Evolutionary conservation across 208 protist genomes (phyloP), one percentile per base, ranked within the genome.

Genomic region (Wallacemonas sp.): DNA sequence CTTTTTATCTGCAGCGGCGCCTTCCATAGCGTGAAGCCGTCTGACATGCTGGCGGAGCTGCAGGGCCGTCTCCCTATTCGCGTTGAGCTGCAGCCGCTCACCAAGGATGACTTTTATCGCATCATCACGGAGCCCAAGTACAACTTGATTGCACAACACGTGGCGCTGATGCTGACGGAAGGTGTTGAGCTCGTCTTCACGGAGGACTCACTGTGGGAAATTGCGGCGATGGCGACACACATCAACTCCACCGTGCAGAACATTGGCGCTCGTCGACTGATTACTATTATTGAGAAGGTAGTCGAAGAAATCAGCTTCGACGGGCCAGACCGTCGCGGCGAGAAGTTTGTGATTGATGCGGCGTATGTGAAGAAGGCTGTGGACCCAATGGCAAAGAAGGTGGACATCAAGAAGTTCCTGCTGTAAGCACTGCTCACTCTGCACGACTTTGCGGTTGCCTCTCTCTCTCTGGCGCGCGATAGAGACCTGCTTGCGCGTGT

Each of bases 91-190:
- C 95, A 99, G 80, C 83, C 94, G 27, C 90, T 99, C 51, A 98
- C 86, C 3, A 90, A 98, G 75, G 76, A 97, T 21, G 97, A 99
- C 72, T 97, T 98, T 46, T 94, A 98, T 61, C 88, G 93, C 74
- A 99, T 99, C 68, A 92, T 99, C 24, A 99, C 97, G 2, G 97
- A 99, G 84, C 97, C 98, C n/a, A 96, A 98, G 79, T 91, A 84
- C 77, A 99, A 99, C 68, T 80, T 99, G 2, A 93, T 99, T 49
- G 78, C 75, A 56, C 97, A 99, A 75, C 91, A 99, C 79, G 84
- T 90, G 66, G 90, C 84, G 11, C 91, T 99, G 78, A 80, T 99
- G 69, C 82, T 87, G 44, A 99, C 98, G 17, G 98, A 99, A 74
- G 94, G 88, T 14, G 96, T 99, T 1, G 75, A 97, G 14, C 86